Evolutionary conservation across 768 basidiomycete species (phyloP).

Genomic region (Amyloporia xantha): DNA sequence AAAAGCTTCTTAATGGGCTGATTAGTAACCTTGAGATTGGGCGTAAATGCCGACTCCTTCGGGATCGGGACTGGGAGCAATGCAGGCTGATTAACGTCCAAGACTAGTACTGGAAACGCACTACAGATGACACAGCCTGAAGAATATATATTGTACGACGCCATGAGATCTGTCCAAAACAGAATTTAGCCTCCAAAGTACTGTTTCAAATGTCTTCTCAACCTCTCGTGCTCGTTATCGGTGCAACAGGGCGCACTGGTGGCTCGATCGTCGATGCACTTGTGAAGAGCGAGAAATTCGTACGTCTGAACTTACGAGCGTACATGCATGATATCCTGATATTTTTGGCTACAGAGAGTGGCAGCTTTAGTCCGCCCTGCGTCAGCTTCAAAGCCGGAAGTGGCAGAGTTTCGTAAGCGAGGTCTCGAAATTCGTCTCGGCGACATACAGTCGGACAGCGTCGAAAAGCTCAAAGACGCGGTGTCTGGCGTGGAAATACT

Average conservation of each 20-base stretch:
- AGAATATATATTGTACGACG: too few species aligned
- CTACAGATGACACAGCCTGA: too few species aligned
- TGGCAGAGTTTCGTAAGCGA: not conserved
- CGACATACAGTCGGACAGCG: slow-evolving; percentile 1
- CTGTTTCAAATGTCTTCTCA: too few species aligned
- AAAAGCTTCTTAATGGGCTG: too few species aligned
- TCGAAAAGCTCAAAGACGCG: slow-evolving; percentile 9
- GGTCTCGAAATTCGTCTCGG: slow-evolving; percentile 5
- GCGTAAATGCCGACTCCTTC: too few species aligned
- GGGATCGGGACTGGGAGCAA: too few species aligned
- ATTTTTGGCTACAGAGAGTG: slow-evolving; percentile 7
- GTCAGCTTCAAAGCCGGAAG: slow-evolving; percentile 12
- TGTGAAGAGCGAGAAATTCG: slow-evolving; percentile 10
- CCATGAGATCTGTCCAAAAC: too few species aligned
- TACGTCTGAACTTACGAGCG: slow-evolving; percentile 2
- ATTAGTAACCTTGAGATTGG: too few species aligned
- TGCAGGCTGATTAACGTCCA: too few species aligned
- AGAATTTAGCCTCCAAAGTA: too few species aligned
- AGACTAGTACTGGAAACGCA: too few species aligned
- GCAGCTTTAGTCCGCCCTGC: slow-evolving; percentile 7
- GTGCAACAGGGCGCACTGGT: slow-evolving; percentile 17
- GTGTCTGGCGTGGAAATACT: slow-evolving; percentile 14
- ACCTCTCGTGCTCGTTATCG: slow-evolving; percentile 18
- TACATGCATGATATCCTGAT: not conserved
- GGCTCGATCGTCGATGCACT: slow-evolving; percentile 11